Evolutionary conservation across 2,329 filamentous ascomycete genomes (phyloP), one percentile per base, ranked within the genome.

Genomic region (Calonectria naviculata): DNA sequence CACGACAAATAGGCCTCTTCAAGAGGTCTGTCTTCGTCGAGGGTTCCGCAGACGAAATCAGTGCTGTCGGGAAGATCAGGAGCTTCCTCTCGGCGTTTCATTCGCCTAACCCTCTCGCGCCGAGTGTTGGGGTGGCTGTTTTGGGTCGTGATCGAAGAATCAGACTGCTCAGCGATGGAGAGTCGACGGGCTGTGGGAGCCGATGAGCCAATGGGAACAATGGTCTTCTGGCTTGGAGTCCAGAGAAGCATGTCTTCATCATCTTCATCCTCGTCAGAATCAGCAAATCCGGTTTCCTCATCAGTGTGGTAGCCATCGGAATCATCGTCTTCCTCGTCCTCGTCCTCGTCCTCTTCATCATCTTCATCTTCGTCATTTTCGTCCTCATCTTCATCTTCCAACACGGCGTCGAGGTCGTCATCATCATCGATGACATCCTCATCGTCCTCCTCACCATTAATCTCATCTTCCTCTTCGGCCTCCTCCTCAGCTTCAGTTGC

Each of bases 1-100:
- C 93, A 95, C 2, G 94, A 94, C 67, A 97, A 89, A 82, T 98
- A 99, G 0, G 95, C 96, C 76, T 95, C 95, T 81, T 99, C 97
- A n/a, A 98, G 85, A 3, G 95, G 95, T 52, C 95, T 92, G 79
- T 99, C 97, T 83, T 99, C 97, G 75, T 99, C 97, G 24, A 99
- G 88, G 1, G 97, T 99, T 70, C 97, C 97, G 79, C 97, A 98
- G n/a, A 99, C 97, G 76, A 99, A 99, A 82, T 99, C 97, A 17
- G 97, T 98, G 83, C 95, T 98, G 82, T 99, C 97, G 1, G 97
- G 97, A 13, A 99, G 87, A 80, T 98, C 95, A 2, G 94, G 94
- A 1, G 93, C 94, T 28, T 89, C 88, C 44, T 79, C 76, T 5
- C 74, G 75, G n/a, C 78, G 74, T 69, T 79, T 79, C 56, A 81